Base-by-base conservation (phyloP, 106 monocot species). In the Cymbidium sinense region DNA sequence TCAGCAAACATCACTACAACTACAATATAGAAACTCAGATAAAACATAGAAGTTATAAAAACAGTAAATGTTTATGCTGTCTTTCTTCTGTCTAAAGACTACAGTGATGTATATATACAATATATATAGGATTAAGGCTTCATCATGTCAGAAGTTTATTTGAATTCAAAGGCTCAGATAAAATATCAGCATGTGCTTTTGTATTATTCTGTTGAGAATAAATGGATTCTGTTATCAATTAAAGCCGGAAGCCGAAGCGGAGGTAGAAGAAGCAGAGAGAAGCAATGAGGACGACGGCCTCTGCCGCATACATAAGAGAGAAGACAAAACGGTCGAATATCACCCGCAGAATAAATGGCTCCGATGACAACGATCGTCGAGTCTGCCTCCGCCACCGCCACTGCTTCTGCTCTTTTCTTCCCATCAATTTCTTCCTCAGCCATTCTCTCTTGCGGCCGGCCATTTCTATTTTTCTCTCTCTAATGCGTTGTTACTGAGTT, bases 381-480 rank as follows among this genome's bases (percentile, higher is more conserved):
- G 0, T 5, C 37, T 43, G 18, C 41, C 37, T 8, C 37, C 73
- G 43, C 23, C 41, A 20, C 73, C 20, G 30, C 73, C 37, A 10
- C 64, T 29, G 64, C 21, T 27, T 12, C 64, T 64, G 9, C 9
- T 30, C 64, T 64, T 64, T 64, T 64, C 64, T 20, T 64, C 64
- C 64, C 64, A 64, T 64, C 34, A 70, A 34, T 70, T 70, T 70
- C 70, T 70, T 70, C 70, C 35, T 70, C 35, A 70, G 70, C 70
- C 35, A 70, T 28, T 17, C 70, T 34, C 29, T 70, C 35, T 70
- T 70, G 33, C 70, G 15, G 7, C 69, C 70, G 34, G 70, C 70
- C 70, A 70, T 70, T 20, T 19, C 69, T 70, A 34, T 70, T 34
- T 35, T 2, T 31, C 70, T 19, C 70, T 36, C 27, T 23, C n/a